Base-by-base conservation (phyloP, 2,329 filamentous ascomycete genomes). In the Pseudofabraea citricarpa region DNA sequence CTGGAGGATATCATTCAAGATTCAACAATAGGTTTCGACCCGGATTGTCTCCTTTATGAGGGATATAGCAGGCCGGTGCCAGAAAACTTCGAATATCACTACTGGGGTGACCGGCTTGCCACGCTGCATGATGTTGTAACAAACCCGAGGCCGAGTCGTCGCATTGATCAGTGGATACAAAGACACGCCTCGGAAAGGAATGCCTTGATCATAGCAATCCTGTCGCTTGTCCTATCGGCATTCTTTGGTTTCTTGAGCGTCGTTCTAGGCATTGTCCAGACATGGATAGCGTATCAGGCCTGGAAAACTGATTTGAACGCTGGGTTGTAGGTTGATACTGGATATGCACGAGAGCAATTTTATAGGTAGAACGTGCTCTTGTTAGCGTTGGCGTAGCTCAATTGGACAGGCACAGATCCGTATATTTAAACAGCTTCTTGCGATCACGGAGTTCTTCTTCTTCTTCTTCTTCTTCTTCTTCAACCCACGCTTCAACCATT, bases 221-320 rank as follows among this genome's bases (percentile, higher is more conserved):
- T 44, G 6, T 40, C 41, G 1, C 41, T 47, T 37, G 36, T 44
- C 32, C 21, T 47, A 22, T 41, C 41, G 23, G 41, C 41, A 37
- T 32, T 47, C 27, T 47, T 47, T 44, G 45, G 45, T 5, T 44
- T 47, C 29, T 41, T 47, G 41, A 44, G 45, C 23, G 41, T 47
- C 24, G 32, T 44, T 27, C 32, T 47, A 20, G 45, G 45, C 10
- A 4, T 41, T 41, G 32, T 44, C 13, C 41, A 47, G 24, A 23
- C 26, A 1, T 44, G 45, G 45, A 5, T 47, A 7, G 37, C 41
- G 12, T 47, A 44, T 32, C 36, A 41, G 16, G 27, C 45, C 41
- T 47, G 31, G 31, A 35, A 35, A n/a, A n/a, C n/a, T n/a, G n/a
- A n/a, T n/a, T n/a, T n/a, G n/a, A n/a, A n/a, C n/a, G n/a, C n/a